These are phyloP conservation scores for Chlorociboria aeruginascens DNA, from an alignment of 495 filamentous ascomycete genomes.

Conservation along the genomic window DNA sequence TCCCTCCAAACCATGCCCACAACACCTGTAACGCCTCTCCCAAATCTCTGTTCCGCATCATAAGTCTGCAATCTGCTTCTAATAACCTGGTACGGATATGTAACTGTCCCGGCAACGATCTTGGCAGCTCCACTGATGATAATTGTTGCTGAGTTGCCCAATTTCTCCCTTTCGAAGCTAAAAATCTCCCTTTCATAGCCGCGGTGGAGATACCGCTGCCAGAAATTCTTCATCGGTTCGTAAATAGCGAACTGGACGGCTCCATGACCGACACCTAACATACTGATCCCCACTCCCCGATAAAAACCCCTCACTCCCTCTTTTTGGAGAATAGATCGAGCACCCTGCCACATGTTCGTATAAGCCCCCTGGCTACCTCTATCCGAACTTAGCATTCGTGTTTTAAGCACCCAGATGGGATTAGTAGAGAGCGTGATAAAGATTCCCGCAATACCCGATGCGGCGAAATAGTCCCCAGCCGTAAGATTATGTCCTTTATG, in stretches of 20 bases:
- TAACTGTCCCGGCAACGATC: conserved; percentile 71
- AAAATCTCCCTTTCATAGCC: background rate
- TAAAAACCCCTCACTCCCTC: conserved; percentile 83
- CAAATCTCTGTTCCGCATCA: conserved; percentile 58
- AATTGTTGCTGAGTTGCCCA: conserved; percentile 68
- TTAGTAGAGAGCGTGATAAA: conserved; percentile 77
- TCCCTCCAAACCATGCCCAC: conserved; percentile 57
- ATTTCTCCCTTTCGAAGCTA: conserved; percentile 21
- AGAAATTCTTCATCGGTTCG: conserved; percentile 61
- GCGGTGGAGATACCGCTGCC: conserved; percentile 21
- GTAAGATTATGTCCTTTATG: conserved; percentile 11
- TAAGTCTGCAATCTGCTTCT: conserved; percentile 81
- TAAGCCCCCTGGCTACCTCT: conserved; percentile 66
- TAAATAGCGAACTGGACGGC: conserved; percentile 96
- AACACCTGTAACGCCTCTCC: conserved; percentile 57
- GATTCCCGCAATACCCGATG: conserved; percentile 64
- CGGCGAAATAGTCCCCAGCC: conserved; percentile 72
- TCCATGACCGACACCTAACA: conserved; percentile 89
- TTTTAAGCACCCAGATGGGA: conserved; percentile 97
- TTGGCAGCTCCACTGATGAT: conserved; percentile 72
- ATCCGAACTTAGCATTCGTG: conserved; percentile 85
- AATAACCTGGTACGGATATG: conserved; percentile 91
- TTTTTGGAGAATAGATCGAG: conserved; percentile 42
- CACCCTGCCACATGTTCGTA: conserved; percentile 58
- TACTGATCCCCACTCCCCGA: conserved; percentile 71